Evolutionary conservation across 1,284 basidiomycete species (phyloP).

Genomic region (Chiua sp.): DNA sequence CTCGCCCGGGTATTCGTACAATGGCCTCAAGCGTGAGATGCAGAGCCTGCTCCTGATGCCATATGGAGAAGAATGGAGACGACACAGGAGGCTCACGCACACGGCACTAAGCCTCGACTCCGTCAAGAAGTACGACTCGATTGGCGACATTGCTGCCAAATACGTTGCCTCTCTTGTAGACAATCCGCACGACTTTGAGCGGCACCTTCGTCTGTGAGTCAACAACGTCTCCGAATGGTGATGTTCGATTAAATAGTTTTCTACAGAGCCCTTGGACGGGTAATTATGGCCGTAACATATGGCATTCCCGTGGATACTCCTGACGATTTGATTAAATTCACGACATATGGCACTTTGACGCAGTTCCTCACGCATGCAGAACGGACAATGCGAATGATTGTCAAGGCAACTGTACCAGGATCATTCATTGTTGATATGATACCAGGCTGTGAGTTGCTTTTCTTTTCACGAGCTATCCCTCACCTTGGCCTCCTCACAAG

Average conservation of each 20-base stretch:
- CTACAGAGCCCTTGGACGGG: constrained; percentile 27
- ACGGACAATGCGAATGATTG: constrained; percentile 26
- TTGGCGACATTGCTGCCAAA: constrained; percentile 28
- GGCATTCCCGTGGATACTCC: constrained; percentile 24
- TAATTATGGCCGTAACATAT: constrained; percentile 33
- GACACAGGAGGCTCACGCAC: constrained; percentile 30
- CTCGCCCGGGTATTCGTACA: background rate
- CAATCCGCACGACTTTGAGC: constrained; percentile 26
- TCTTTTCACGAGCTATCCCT: background rate
- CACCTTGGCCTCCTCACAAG: constrained; percentile 5
- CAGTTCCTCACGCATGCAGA: constrained; percentile 33
- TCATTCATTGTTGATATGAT: constrained; percentile 31
- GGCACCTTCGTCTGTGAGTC: constrained; percentile 33
- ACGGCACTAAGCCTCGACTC: constrained; percentile 27
- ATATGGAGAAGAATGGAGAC: constrained; percentile 32
- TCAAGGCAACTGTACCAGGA: constrained; percentile 26
- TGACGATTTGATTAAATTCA: constrained; percentile 20
- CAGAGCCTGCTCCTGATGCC: constrained; percentile 29
- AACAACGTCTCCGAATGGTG: background rate
- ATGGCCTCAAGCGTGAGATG: background rate
- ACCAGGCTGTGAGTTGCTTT: constrained; percentile 21
- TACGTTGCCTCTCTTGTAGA: constrained; percentile 20
- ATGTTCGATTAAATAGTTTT: background rate
- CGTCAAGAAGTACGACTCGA: constrained; percentile 27
- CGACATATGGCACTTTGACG: too few relatives aligned